phyloP scores from a whole-genome alignment of 2,329 filamentous ascomycete species.

The Pseudogymnoascus sp. region DNA sequence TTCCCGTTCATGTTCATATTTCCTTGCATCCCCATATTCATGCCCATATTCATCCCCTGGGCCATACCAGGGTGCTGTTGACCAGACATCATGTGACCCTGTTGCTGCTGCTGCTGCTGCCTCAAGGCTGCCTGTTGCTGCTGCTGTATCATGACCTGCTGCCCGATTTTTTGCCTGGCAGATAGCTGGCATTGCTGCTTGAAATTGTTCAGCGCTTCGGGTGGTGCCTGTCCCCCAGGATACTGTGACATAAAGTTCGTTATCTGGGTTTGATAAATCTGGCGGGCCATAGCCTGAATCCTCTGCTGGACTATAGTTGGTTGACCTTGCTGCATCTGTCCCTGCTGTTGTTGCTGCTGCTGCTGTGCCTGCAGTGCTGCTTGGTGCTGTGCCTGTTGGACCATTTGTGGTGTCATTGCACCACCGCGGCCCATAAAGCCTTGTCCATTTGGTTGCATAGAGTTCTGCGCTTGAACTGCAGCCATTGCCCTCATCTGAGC shows the following conservation, averaged over 20 bases:
- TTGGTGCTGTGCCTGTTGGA: slow-evolving; percentile 29
- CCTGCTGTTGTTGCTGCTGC: slow-evolving; percentile 33
- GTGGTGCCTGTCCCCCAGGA: neutral
- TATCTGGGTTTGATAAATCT: slow-evolving; percentile 28
- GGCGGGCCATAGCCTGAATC: slow-evolving; percentile 16
- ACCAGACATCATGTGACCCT: slow-evolving; percentile 22
- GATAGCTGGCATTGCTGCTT: slow-evolving; percentile 22
- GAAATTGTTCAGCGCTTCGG: slow-evolving; percentile 8
- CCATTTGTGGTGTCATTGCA: slow-evolving; percentile 32
- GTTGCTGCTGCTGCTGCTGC: slow-evolving; percentile 28
- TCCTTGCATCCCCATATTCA: slow-evolving; percentile 23
- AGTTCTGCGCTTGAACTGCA: slow-evolving; percentile 13
- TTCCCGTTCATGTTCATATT: slow-evolving; percentile 10
- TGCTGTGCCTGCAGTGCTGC: slow-evolving; percentile 28
- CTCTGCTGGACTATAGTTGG: slow-evolving; percentile 2
- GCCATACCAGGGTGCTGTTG: slow-evolving; percentile 15
- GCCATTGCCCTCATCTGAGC: slow-evolving; percentile 21
- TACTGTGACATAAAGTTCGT: slow-evolving; percentile 34
- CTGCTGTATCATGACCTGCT: slow-evolving; percentile 31
- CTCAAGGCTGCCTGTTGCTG: slow-evolving; percentile 27
- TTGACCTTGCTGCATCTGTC: slow-evolving; percentile 30
- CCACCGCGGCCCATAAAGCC: slow-evolving; percentile 30
- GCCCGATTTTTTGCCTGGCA: slow-evolving; percentile 22
- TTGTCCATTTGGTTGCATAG: slow-evolving; percentile 23
- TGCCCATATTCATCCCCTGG: slow-evolving; percentile 17